Evolutionary conservation across 2,329 filamentous ascomycete genomes (phyloP).

Genomic region (Lasiodiplodia hormozganensis): DNA sequence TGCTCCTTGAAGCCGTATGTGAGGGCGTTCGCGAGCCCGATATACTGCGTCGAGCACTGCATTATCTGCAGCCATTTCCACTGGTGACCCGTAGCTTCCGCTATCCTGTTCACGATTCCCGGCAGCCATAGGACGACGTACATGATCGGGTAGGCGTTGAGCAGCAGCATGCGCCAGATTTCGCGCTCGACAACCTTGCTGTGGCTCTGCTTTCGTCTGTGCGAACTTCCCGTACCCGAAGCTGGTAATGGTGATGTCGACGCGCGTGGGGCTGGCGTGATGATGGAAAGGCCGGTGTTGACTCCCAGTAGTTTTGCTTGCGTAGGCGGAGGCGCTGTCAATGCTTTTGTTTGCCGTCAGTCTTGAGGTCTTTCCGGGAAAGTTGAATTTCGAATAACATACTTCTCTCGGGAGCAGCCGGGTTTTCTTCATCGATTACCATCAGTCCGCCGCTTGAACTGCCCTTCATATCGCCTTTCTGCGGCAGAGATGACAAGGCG

Average conservation of each 20-base stretch:
- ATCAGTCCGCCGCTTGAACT: background rate
- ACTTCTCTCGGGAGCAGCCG: background rate
- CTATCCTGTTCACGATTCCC: constrained; percentile 39
- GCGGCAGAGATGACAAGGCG: background rate
- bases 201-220: constrained; percentile 21
- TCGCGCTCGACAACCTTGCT: constrained; percentile 33
- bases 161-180: constrained; percentile 40
- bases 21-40: constrained; percentile 35
- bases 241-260: background rate
- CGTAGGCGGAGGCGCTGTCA: background rate
- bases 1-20: constrained; percentile 37
- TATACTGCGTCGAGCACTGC: constrained; percentile 37
- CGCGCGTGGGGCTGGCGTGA: background rate
- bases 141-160: constrained; percentile 44
- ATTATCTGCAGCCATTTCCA: constrained; percentile 32
- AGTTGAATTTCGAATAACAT: background rate
- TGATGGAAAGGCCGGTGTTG: constrained; percentile 10
- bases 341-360: background rate
- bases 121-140: constrained; percentile 46
- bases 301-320: constrained; percentile 12
- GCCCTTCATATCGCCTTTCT: constrained; percentile 14
- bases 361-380: background rate
- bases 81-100: constrained; percentile 33
- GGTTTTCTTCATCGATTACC: constrained; percentile 13
- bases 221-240: background rate